Percentiles rank a stretch among this genome's conserved stretches.
phyloP scores from a whole-genome alignment of 768 basidiomycete species.

The Naganishia vishniacii region DNA sequence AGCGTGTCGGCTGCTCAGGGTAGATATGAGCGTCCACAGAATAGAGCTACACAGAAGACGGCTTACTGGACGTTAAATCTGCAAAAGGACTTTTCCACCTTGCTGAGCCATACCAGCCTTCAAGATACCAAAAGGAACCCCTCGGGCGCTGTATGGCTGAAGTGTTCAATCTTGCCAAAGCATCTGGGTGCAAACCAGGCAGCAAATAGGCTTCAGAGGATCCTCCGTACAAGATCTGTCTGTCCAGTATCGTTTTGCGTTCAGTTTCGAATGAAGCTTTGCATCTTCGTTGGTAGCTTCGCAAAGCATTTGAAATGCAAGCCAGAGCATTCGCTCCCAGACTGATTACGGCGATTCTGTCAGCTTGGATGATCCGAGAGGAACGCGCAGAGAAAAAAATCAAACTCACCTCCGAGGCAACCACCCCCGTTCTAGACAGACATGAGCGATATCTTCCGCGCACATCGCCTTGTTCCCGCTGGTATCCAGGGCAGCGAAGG shows the following conservation, averaged over 20 bases:
- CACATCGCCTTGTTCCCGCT: conserved; percentile 5
- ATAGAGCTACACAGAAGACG: background rate
- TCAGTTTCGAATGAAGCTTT: no score
- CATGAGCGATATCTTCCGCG: background rate
- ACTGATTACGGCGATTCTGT: background rate
- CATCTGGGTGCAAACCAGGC: background rate
- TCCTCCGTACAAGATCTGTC: background rate
- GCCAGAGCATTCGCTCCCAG: background rate
- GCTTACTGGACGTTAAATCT: background rate
- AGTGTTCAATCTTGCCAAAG: background rate
- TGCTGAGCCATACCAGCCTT: background rate
- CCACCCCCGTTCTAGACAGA: background rate
- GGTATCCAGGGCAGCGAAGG: background rate
- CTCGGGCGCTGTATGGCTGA: background rate
- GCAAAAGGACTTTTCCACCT: conserved; percentile 8
- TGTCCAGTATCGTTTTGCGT: background rate
- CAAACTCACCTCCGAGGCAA: background rate
- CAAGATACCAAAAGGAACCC: conserved; percentile 13
- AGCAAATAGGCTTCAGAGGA: background rate
- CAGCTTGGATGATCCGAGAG: background rate
- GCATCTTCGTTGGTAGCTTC: background rate
- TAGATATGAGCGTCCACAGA: no score
- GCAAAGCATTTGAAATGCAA: background rate
- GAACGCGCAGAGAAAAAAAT: background rate
- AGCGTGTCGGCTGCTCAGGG: no score